These are phyloP conservation scores for Naumovozyma castellii DNA, from an alignment of 805 yeast species.

Conservation along the genomic window DNA sequence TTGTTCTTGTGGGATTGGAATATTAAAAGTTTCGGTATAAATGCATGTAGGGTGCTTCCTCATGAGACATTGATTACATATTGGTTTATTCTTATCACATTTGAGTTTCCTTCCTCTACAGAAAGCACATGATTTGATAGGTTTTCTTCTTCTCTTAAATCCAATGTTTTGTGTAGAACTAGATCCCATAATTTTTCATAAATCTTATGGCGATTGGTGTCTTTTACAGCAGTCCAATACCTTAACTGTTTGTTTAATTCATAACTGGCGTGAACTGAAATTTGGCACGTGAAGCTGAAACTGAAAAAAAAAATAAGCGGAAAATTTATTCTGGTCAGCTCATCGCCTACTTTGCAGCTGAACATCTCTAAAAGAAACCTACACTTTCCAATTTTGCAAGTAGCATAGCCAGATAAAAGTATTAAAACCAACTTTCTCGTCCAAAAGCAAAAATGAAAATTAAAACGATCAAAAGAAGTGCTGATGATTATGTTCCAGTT, in stretches of 20 bases:
- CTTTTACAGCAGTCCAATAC: too few relatives aligned
- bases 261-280: not conserved
- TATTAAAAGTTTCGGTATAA: conserved; percentile 18
- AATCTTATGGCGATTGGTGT: too few relatives aligned
- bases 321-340: not conserved
- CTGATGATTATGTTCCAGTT: conserved; percentile 89
- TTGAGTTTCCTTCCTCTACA: conserved; percentile 58
- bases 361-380: not conserved
- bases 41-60: conserved; percentile 26
- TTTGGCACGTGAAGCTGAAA: not conserved
- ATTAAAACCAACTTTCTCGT: not conserved
- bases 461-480: conserved; percentile 78
- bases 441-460: conserved; percentile 46
- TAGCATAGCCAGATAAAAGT: too few relatives aligned
- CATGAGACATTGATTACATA: conserved; percentile 34
- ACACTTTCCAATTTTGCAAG: not conserved
- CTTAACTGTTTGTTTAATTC: too few relatives aligned
- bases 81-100: conserved; percentile 45
- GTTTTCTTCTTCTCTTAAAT: conserved; percentile 19
- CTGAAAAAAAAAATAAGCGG: not conserved
- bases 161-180: not conserved
- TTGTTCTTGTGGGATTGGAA: conserved; percentile 13
- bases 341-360: not conserved
- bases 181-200: too few relatives aligned
- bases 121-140: conserved; percentile 38